Conservation (phyloP, 352 stramenopile genomes). For the Phytopythium boreale region DNA sequence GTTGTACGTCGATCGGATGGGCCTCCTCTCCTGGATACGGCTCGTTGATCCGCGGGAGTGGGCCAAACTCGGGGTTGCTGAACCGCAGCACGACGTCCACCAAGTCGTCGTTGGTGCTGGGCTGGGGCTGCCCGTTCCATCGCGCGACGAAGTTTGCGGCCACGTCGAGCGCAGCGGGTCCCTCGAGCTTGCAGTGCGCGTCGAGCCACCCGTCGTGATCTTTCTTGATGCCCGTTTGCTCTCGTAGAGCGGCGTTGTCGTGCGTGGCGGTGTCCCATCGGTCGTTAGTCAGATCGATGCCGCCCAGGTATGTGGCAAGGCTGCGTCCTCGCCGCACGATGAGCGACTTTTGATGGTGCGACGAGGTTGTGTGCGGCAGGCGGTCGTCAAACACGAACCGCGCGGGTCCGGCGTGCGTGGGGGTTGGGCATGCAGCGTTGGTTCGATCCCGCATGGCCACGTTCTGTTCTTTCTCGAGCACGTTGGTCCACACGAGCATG, state of each 20-base stretch:
- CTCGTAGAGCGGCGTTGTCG: conserved; percentile 41
- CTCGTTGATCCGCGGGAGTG: conserved; percentile 17
- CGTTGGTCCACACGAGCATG: conserved; percentile 63
- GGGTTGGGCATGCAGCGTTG: conserved; percentile 32
- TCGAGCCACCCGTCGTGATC: conserved; percentile 61
- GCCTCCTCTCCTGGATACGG: conserved; percentile 5
- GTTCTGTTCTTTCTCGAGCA: conserved; percentile 52
- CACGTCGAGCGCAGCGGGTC: conserved; percentile 47
- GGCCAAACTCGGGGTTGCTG: conserved; percentile 32
- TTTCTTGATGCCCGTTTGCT: conserved; percentile 32
- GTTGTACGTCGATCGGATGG: conserved; percentile 10
- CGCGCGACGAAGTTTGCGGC: conserved; percentile 59
- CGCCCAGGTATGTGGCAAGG: conserved; percentile 47
- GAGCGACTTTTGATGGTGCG: conserved; percentile 71
- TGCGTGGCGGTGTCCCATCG: conserved; percentile 63
- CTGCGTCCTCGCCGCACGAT: conserved; percentile 37
- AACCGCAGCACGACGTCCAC: conserved; percentile 52
- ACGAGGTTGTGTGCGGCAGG: conserved; percentile 48
- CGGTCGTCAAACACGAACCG: conserved; percentile 67
- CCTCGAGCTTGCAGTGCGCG: conserved; percentile 41
- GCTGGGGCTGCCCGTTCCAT: conserved; percentile 46
- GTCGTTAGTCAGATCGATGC: conserved; percentile 50
- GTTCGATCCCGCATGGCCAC: conserved; percentile 49
- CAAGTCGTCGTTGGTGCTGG: conserved; percentile 24
- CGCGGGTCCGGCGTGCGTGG: conserved; percentile 23